Evolutionary conservation across 768 basidiomycete genomes (phyloP), one percentile per base, ranked within the genome.

Genomic region (Postia placenta): DNA sequence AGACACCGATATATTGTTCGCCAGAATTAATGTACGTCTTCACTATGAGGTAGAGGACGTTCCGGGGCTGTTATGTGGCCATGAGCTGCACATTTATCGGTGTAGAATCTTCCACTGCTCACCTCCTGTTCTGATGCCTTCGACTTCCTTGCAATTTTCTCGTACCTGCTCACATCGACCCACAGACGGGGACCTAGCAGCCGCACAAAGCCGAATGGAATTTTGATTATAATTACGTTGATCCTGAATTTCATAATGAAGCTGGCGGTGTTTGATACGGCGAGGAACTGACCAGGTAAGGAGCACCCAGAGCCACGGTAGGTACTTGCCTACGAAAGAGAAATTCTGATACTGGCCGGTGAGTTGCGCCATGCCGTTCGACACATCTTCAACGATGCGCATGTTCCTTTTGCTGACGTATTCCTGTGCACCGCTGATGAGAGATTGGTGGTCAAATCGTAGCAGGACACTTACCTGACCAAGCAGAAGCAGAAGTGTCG

Each of bases 271-370:
- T 17, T 37, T 4, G 24, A n/a, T 17, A 12, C 25, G 24, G 14
- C 12, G 12, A 35, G 23, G 25, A 22, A 48, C 60, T 11, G 36
- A 65, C 63, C 59, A 62, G 0, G 56, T 65, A 23, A 57, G 48
- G 15, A 61, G 35, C 11, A 55, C 58, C 58, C 58, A 64, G 1
- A 57, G 39, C n/a, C 48, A 38, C 2, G 64, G 64, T 30, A 65
- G 47, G 33, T 57, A 61, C 40, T 58, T 57, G 20, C 60, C 60
- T 7, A 62, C 52, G 38, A 52, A 45, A 23, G 58, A 60, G 48
- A 57, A 54, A 54, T 65, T 65, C 51, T 63, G 56, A 50, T 63
- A 65, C 28, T 64, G 61, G 9, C 64, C 64, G 11, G 62, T 64
- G 33, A 65, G 51, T 35, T 56, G 56, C 6, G 64, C 64, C 48